Conservation (phyloP, 257 asterid genomes). For the Solanum microdontum region DNA sequence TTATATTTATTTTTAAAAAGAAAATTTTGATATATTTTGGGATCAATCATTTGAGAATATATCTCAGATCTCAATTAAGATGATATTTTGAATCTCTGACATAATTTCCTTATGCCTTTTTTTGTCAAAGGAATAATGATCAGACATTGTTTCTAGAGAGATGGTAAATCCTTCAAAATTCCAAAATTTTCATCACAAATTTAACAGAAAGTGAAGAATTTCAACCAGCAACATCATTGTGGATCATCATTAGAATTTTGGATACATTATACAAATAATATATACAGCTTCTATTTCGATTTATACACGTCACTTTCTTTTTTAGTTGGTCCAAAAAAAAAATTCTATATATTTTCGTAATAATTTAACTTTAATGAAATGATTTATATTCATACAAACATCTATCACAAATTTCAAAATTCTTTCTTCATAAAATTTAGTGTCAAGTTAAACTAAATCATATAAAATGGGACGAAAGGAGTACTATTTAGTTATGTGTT, state of each 20-base stretch:
- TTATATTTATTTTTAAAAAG: too few species aligned
- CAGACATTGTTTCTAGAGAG: background rate
- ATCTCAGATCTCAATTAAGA: background rate
- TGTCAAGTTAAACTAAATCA: background rate
- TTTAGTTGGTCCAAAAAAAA: fast-evolving
- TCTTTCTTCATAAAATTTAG: too few species aligned
- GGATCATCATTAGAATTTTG: background rate
- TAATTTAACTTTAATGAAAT: too few species aligned
- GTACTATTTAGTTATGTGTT: background rate
- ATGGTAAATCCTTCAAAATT: background rate
- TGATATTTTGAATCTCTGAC: background rate
- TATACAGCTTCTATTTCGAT: background rate
- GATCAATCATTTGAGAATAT: background rate
- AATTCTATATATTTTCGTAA: too few species aligned
- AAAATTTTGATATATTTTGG: background rate
- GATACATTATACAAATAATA: background rate
- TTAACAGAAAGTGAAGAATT: background rate
- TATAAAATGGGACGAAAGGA: too few species aligned
- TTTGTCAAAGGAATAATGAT: background rate
- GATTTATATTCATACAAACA: too few species aligned
- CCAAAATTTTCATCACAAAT: background rate
- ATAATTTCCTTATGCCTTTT: background rate
- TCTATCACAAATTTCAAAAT: background rate
- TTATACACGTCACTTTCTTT: too few species aligned
- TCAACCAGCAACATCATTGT: background rate